Evolutionary conservation across 2,329 filamentous ascomycete species (phyloP), one percentile per base, ranked within the genome.

Genomic region (Colletotrichum eleusines): DNA sequence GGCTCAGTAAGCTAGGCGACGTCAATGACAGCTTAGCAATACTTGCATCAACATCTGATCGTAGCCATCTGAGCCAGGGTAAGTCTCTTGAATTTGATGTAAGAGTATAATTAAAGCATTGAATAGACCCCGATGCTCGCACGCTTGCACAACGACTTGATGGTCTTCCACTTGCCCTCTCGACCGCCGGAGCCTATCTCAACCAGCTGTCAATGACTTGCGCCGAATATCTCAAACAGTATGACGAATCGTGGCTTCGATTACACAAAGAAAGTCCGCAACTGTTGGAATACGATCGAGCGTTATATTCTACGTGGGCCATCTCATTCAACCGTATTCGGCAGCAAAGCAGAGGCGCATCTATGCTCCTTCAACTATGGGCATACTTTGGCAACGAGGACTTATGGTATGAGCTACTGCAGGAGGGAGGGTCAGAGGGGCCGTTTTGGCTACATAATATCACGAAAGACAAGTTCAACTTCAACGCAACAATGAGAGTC

Each of bases 101-200:
- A 11, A 20, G 11, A 11, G 11, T 38, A 38, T 4, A 33, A 28
- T 35, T 12, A 55, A 12, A 40, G 1, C 57, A 31, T 28, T 2
- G 20, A 53, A 23, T 66, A 82, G 78, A 82, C 75, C 28, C 71
- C 35, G 76, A 76, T 72, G 76, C 76, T 18, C 28, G 59, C 38
- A 23, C 72, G 18, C 78, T 85, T 69, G 76, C 77, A 1, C 67
- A 74, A 42, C 74, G 76, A 59, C 80, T 87, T 0, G 80, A 83
- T 69, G 82, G 84, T 6, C 79, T 85, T 38, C 84, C 83, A 14
- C 78, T 87, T 38, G 84, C 84, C 1, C 78, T 87, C 20, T 76
- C 83, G 6, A 81, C 83, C 18, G 84, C 84, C 23, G 83, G 83
- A 6, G 78, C 81, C 0, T 87, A 84, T 69, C 79, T 86, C 18